phyloP scores from a whole-genome alignment of 805 yeast species.

The Metschnikowia reukaufii region DNA sequence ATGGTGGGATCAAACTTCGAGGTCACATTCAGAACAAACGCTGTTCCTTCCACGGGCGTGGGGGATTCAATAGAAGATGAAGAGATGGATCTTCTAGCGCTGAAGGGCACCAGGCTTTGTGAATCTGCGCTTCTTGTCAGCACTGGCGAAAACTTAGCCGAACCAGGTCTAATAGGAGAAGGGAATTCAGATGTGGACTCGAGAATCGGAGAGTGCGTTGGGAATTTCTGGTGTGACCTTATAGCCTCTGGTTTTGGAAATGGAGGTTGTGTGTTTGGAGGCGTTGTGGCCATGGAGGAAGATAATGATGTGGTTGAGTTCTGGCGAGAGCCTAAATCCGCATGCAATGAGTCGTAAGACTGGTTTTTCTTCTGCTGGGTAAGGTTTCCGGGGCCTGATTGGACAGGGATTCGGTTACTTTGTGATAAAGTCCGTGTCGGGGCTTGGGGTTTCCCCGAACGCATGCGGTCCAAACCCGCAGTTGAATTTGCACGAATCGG shows the following conservation, averaged over 20 bases:
- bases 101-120: neutral
- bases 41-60: constrained; percentile 5
- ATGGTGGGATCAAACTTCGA: constrained; percentile 24
- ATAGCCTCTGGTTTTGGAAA: constrained; percentile 1
- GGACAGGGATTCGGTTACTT: constrained; percentile 9
- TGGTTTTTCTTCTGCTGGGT: constrained; percentile 20
- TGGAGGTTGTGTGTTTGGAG: neutral
- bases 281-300: constrained; percentile 2
- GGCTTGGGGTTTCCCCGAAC: constrained; percentile 6
- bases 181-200: constrained; percentile 7
- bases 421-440: constrained; percentile 12
- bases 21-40: constrained; percentile 8
- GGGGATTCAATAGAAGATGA: constrained; percentile 12
- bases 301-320: constrained; percentile 12
- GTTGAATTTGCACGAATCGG: constrained; percentile 20
- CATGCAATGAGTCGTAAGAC: constrained; percentile 18
- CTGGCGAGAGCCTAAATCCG: constrained; percentile 14
- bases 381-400: constrained; percentile 13
- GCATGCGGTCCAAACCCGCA: constrained; percentile 20
- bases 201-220: constrained; percentile 6
- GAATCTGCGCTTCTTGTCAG: neutral
- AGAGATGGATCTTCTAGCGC: constrained; percentile 5
- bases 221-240: constrained; percentile 6
- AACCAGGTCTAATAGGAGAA: neutral
- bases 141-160: neutral